These are phyloP conservation scores for Trichoderma sp. DNA, from an alignment of 2,329 filamentous ascomycete species.

Conservation along the genomic window DNA sequence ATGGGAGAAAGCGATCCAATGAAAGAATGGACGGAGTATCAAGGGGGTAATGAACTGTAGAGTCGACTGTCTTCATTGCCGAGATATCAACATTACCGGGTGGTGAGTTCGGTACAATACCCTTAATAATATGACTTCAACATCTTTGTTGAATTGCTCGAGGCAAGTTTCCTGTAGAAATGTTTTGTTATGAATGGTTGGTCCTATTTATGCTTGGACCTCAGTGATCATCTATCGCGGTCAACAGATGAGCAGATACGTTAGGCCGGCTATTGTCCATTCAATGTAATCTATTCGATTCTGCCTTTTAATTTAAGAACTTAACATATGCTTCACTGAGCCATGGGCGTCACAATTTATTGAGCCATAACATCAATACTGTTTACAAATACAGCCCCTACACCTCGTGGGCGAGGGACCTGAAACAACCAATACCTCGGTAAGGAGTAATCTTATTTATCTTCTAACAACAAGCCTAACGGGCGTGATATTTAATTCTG, in stretches of 20 bases:
- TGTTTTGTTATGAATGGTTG: not conserved
- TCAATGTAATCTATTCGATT: not conserved
- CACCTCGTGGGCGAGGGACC: not conserved
- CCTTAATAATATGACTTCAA: not conserved
- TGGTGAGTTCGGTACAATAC: not conserved
- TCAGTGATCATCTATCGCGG: not conserved
- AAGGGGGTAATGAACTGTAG: not conserved
- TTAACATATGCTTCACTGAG: not conserved
- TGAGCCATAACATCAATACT: not conserved
- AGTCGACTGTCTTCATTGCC: not conserved
- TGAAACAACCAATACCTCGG: not conserved
- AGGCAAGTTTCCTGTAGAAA: rapidly evolving
- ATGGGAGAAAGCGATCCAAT: not conserved
- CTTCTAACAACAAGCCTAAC: not conserved
- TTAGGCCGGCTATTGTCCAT: not conserved
- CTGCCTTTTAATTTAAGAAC: not conserved
- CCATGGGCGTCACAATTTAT: not conserved
- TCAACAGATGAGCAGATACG: not conserved
- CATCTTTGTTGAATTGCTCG: not conserved
- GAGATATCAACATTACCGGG: not conserved
- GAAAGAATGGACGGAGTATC: not conserved
- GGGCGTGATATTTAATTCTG: not conserved
- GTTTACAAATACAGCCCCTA: not conserved
- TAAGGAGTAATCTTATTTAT: not conserved
- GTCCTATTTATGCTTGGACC: not conserved